A percentile compares a stretch with the other conserved stretches of the same genome.
These are phyloP conservation scores for Monosporascus sp. DNA, from an alignment of 2,329 filamentous ascomycete species.

Conservation along the genomic window DNA sequence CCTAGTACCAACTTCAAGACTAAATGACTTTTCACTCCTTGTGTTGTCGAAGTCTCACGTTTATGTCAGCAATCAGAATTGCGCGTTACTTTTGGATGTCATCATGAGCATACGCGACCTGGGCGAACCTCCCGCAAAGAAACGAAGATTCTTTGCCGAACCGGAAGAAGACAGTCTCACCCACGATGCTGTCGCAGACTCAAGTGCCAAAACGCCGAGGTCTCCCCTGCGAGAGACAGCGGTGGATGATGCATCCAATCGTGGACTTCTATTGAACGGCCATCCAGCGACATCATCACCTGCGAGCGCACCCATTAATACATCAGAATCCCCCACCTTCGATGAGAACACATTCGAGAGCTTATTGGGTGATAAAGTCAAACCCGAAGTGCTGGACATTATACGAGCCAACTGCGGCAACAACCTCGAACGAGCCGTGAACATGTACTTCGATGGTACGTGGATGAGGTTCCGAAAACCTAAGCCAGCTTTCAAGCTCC, in stretches of 20 bases:
- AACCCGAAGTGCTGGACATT: conserved; percentile 39
- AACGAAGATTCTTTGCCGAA: conserved; percentile 37
- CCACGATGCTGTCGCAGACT: conserved; percentile 10
- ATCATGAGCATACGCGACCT: conserved; percentile 35
- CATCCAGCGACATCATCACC: background rate
- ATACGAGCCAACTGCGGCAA: conserved; percentile 52
- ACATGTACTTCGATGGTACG: conserved; percentile 67
- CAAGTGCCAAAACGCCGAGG: conserved; percentile 9
- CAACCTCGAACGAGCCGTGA: conserved; percentile 58
- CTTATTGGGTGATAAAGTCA: conserved; percentile 54
- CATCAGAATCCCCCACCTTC: conserved; percentile 35
- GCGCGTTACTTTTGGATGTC: background rate
- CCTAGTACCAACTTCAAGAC: background rate
- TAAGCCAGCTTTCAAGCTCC: conserved; percentile 10
- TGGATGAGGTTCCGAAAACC: conserved; percentile 48
- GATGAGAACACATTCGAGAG: conserved; percentile 53
- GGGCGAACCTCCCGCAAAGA: conserved; percentile 30
- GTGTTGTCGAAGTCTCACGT: background rate
- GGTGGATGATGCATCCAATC: conserved; percentile 14
- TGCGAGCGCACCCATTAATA: conserved; percentile 6
- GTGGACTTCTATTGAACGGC: background rate
- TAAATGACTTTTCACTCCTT: background rate
- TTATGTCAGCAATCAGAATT: too few relatives aligned
- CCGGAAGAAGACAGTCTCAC: conserved; percentile 19
- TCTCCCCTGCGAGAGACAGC: conserved; percentile 15